A percentile compares a stretch with the other conserved stretches of the same genome.
phyloP scores from a whole-genome alignment of 2,329 filamentous ascomycete genomes.

The Cyanodermella asteris region DNA sequence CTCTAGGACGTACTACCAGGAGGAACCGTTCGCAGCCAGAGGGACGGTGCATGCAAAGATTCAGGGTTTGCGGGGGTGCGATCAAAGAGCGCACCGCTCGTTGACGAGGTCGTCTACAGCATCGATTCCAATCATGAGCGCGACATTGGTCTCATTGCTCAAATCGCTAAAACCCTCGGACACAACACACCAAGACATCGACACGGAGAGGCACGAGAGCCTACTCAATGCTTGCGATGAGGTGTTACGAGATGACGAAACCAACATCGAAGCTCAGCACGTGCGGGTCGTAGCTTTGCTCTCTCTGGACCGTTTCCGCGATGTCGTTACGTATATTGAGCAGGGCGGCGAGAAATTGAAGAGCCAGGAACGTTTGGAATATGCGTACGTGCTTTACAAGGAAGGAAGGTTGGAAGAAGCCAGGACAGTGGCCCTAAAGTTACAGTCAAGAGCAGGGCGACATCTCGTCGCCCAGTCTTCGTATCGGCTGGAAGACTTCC shows the following conservation, averaged over 20 bases:
- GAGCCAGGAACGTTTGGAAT: conserved; percentile 32
- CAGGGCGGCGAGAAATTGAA: conserved; percentile 30
- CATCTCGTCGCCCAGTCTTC: conserved; percentile 40
- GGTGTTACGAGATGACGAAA: conserved; percentile 33
- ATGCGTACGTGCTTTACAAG: conserved; percentile 43
- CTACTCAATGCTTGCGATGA: conserved; percentile 36
- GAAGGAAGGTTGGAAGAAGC: conserved; percentile 32
- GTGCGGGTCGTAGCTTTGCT: conserved; percentile 37
- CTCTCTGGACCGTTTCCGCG: conserved; percentile 41
- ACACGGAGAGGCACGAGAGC: too few relatives aligned
- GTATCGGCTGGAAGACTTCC: conserved; percentile 40
- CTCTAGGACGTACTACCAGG: too few relatives aligned
- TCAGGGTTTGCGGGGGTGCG: too few relatives aligned
- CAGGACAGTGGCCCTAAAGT: conserved; percentile 25
- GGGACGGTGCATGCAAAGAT: too few relatives aligned
- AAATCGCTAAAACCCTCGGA: too few relatives aligned
- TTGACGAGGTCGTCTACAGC: too few relatives aligned
- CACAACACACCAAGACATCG: too few relatives aligned
- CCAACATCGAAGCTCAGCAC: conserved; percentile 33
- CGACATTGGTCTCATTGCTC: too few relatives aligned
- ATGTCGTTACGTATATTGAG: conserved; percentile 34
- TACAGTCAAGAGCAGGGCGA: conserved; percentile 25
- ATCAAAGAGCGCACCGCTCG: too few relatives aligned
- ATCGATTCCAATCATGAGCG: too few relatives aligned
- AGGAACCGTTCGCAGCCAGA: too few relatives aligned